Evolutionary conservation across 768 basidiomycete genomes (phyloP).

Genomic region (Leucocoprinus leucothites): DNA sequence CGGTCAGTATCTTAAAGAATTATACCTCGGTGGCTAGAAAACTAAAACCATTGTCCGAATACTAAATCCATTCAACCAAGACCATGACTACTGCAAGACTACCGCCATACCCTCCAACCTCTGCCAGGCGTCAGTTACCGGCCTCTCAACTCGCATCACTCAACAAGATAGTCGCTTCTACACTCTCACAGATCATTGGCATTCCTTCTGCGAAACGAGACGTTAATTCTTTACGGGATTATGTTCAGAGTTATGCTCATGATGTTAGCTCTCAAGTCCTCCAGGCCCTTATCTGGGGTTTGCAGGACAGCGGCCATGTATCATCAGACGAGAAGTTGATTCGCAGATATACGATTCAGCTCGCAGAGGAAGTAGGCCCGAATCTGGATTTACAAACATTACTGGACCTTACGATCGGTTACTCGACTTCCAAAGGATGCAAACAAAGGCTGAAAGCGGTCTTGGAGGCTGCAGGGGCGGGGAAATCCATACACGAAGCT

Average conservation of each 20-base stretch:
- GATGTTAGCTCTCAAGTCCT: constrained; percentile 53
- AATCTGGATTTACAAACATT: constrained; percentile 52
- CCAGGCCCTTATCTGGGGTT: constrained; percentile 57
- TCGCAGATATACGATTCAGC: constrained; percentile 43
- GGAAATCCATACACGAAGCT: constrained; percentile 27
- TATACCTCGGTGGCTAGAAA: too few species aligned
- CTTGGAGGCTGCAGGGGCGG: constrained; percentile 35
- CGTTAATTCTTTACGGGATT: constrained; percentile 39
- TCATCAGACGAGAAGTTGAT: constrained; percentile 44
- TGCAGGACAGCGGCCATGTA: constrained; percentile 15
- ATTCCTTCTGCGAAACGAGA: constrained; percentile 48
- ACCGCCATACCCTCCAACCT: constrained; percentile 5
- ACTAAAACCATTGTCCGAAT: too few species aligned
- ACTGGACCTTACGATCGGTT: constrained; percentile 61
- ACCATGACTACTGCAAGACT: constrained; percentile 5
- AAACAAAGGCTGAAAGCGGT: constrained; percentile 37
- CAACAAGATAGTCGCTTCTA: constrained; percentile 43
- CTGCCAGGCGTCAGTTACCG: constrained; percentile 7
- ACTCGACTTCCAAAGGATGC: constrained; percentile 39
- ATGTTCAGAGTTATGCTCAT: constrained; percentile 55
- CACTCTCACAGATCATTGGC: constrained; percentile 44
- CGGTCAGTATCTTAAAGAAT: too few species aligned
- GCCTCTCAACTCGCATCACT: constrained; percentile 48
- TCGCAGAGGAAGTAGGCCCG: constrained; percentile 55
- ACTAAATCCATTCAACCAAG: too few species aligned